Base-by-base conservation (phyloP, 805 yeast genomes). In the Clavispora vitiphila region DNA sequence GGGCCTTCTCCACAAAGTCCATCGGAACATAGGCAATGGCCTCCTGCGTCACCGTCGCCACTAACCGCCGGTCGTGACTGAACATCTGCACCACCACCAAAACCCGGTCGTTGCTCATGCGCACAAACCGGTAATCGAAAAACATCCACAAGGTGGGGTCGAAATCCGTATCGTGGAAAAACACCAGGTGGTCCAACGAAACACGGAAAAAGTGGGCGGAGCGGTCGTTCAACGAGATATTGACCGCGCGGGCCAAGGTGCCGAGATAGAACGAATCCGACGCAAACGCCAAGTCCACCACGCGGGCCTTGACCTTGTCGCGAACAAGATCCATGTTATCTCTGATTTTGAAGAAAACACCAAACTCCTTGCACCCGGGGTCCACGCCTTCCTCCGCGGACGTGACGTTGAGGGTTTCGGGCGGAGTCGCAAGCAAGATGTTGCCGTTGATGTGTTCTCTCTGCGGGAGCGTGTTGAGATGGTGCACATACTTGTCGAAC, bases 141-240 rank as follows among this genome's bases (percentile, higher is more conserved):
- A 57, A 67, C 49, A 67, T 38, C 66, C 66, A 67, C 26, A 57
- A 49, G 26, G 65, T 60, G 1, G 69, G 61, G 42, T 65, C 67
- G 34, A 60, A 67, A 35, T 67, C 58, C 3, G 38, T 50, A 42
- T 67, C 71, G 46, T 67, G 71, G 50, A 58, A 59, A 43, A 48
- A 61, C 7, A 67, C 53, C 4, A 64, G 37, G 44, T 67, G 72
- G 46, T 67, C 72, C 38, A 67, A 55, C 30, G 67, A 60, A 2
- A 64, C 71, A 30, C 72, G 52, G 52, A 67, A 67, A 42, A 61
- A 65, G 16, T 39, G 12, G 21, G 42, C 40, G 23, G 48, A 42
- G 11, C 43, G 44, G 22, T 42, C 39, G 11, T 56, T 22, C 19
- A 46, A 25, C 15, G 50, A 39, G 14, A 41, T 35, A 16, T 65